These are phyloP conservation scores for Torulaspora microellipsoides DNA, from an alignment of 805 yeast species.

Conservation along the genomic window DNA sequence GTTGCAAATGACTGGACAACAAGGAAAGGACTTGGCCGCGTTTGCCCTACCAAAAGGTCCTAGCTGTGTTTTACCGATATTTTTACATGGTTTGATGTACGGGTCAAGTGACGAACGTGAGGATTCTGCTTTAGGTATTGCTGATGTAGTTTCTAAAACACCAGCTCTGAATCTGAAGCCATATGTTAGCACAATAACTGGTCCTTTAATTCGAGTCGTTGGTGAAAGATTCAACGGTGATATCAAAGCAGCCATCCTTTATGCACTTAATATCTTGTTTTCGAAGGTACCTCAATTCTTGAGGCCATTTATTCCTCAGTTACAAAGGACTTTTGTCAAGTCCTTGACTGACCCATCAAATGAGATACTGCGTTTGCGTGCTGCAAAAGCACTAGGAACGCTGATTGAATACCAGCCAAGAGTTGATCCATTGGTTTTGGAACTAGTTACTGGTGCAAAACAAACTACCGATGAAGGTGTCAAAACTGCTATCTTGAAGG, in stretches of 20 bases:
- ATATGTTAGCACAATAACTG: conserved; percentile 88
- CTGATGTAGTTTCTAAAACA: conserved; percentile 78
- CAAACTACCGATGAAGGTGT: conserved; percentile 63
- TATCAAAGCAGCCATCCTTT: conserved; percentile 88
- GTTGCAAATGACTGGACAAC: conserved; percentile 56
- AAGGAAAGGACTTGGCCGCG: conserved; percentile 65
- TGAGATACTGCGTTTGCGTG: conserved; percentile 70
- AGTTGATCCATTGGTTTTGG: conserved; percentile 87
- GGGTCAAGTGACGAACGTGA: conserved; percentile 84
- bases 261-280: conserved; percentile 75
- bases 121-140: conserved; percentile 80
- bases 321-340: conserved; percentile 94
- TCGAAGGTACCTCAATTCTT: conserved; percentile 82
- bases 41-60: conserved; percentile 77
- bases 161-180: conserved; percentile 80
- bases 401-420: conserved; percentile 86
- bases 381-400: conserved; percentile 86
- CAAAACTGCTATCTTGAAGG: conserved; percentile 79
- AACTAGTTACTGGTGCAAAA: conserved; percentile 71
- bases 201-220: conserved; percentile 95
- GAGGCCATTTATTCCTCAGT: conserved; percentile 94
- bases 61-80: conserved; percentile 80
- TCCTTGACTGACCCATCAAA: conserved; percentile 75
- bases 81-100: conserved; percentile 92
- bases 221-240: conserved; percentile 93